Base-by-base conservation (phyloP, 805 yeast species). In the Lachancea quebecensis region DNA sequence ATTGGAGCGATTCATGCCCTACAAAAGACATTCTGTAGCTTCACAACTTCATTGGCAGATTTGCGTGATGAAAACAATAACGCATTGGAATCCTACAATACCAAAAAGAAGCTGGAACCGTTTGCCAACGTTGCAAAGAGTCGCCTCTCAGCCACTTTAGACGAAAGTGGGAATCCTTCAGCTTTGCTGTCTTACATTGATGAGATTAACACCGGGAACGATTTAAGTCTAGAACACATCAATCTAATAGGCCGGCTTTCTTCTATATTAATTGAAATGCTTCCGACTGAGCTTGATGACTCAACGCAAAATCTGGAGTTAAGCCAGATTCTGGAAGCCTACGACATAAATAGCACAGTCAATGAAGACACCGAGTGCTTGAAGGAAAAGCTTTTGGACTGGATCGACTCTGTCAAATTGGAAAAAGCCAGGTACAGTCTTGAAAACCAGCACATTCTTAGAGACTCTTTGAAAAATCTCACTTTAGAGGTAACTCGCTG, bases 381-480 rank as follows among this genome's bases (percentile, higher is more conserved):
- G 17, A 46, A 50, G 14, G 38, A 42, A 6, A 48, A 51, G 41
- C 36, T 63, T 30, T 50, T 51, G 27, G 41, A 52, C 12, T 58
- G 60, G 46, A 37, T 62, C 32, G 59, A 60, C 34, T 48, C 51
- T 12, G 52, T 60, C 25, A 63, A 63, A 39, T 48, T 62, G 52
- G 55, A 57, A 12, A 56, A 66, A 32, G 67, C 64, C 3, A 53
- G 54, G 39, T 61, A 55, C 31, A 53, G 57, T 10, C 42, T 63
- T n/a, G 63, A 60, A 32, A 62, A 62, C 43, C 58, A 56, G 37
- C 51, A 60, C 38, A 41, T 57, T 2, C 41, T 63, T 32, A 57
- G 60, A 39, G 52, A 50, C 11, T 44, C 41, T 9, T 39, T 62
- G 16, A 37, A 48, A 10, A 47, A 48, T 16, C 35, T 61, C 25